Conservation (phyloP, 257 asterid genomes). For the Nicotiana tomentosiformis region DNA sequence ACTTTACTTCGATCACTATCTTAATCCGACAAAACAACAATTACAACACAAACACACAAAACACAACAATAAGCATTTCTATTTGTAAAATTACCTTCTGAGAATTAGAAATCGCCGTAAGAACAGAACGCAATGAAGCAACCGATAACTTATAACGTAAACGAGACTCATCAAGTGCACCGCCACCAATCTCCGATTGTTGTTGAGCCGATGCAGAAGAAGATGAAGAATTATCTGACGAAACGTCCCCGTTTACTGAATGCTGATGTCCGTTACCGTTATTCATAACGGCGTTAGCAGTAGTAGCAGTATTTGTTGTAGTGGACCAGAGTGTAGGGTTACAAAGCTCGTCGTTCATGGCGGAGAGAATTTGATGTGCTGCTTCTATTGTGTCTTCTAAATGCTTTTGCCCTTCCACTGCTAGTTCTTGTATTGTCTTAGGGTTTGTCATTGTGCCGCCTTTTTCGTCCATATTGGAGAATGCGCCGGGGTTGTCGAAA, state of each 20-base stretch:
- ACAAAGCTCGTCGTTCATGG: slow-evolving; percentile 91
- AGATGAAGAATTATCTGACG: slow-evolving; percentile 48
- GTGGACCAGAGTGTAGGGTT: slow-evolving; percentile 76
- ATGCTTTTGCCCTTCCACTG: slow-evolving; percentile 61
- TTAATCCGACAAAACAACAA: too few relatives aligned
- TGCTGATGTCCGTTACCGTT: slow-evolving; percentile 37
- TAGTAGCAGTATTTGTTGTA: slow-evolving; percentile 6
- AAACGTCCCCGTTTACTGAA: slow-evolving; percentile 43
- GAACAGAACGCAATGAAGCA: slow-evolving; percentile 60
- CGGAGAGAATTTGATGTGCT: slow-evolving; percentile 64
- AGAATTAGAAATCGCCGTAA: slow-evolving; percentile 50
- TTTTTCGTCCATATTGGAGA: slow-evolving; percentile 35
- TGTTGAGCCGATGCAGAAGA: slow-evolving; percentile 50
- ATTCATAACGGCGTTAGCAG: slow-evolving; percentile 15
- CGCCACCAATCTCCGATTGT: slow-evolving; percentile 66
- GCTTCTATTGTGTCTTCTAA: slow-evolving; percentile 71
- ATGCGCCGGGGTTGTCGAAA: not conserved
- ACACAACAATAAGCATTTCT: not conserved
- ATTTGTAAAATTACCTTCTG: slow-evolving; percentile 44
- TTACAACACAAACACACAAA: not conserved
- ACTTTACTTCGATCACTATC: not conserved
- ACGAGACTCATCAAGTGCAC: slow-evolving; percentile 87
- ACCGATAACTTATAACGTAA: slow-evolving; percentile 67
- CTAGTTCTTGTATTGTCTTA: slow-evolving; percentile 46
- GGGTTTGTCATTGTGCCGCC: slow-evolving; percentile 1